Base-by-base conservation (phyloP, 495 filamentous ascomycete species). In the Penicillium diatomitis region DNA sequence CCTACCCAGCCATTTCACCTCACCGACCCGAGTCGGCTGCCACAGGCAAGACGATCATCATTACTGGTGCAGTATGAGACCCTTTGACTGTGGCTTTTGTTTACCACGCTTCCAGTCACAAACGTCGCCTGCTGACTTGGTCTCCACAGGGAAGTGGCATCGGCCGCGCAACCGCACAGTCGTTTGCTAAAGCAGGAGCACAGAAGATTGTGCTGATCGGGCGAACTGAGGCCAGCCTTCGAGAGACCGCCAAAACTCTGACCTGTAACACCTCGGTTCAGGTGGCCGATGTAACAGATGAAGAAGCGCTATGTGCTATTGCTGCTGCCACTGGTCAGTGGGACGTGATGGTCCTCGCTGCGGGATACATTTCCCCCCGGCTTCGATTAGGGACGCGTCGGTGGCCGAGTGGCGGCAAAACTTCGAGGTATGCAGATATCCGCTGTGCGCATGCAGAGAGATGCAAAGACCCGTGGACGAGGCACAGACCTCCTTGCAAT, bases 1-100 rank as follows among this genome's bases (percentile, higher is more conserved):
- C 68, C 7, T 79, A 79, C 51, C 41, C 65, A 7, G 55, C 62
- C 37, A 74, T 79, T 47, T 61, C 57, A 8, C 70, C 72, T 2
- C 37, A 57, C 3, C 59, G 62, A 1, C 60, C 69, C 0, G 65
- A 73, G 47, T 56, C 77, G n/a, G 65, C 59, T 30, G 52, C 61
- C n/a, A 49, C 51, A 3, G 67, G 67, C 7, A 76, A 73, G 49
- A 65, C 48, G n/a, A 60, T 78, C 8, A 53, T 77, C 41, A 62
- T 79, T 12, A 72, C 74, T 5, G 76, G 76, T n/a, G 75, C 54
- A 8, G 61, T 62, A 54, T 5, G 44, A 41, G 29, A 8, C 40
- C 8, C 20, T 20, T 20, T 20, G 20, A 20, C 20, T 20, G 20
- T 20, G 20, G 20, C 20, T 20, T 20, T 20, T 20, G 20, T 2